Evolutionary conservation across 2,329 filamentous ascomycete species (phyloP).

Genomic region (Beauveria bassiana): DNA sequence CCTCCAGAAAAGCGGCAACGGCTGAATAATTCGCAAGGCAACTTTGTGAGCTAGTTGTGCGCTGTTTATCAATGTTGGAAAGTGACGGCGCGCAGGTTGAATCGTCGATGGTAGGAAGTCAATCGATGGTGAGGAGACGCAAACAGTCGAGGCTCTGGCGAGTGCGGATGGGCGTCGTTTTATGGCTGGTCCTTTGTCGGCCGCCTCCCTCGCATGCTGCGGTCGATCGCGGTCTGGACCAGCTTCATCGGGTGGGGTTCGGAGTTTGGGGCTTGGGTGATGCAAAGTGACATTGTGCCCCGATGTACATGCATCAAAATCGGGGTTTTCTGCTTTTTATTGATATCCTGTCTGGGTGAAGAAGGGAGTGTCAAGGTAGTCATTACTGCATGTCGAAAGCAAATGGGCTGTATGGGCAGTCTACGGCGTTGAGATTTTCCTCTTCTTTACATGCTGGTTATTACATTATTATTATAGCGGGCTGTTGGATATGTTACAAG

Average conservation of each 20-base stretch:
- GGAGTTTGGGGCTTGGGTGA: constrained; percentile 11
- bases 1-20: constrained; percentile 47
- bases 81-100: background rate
- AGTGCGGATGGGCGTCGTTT: constrained; percentile 3
- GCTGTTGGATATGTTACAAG: background rate
- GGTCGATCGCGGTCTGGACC: constrained; percentile 23
- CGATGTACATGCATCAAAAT: background rate
- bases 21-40: constrained; percentile 34
- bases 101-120: no score
- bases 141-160: background rate
- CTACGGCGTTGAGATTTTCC: background rate
- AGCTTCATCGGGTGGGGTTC: constrained; percentile 14
- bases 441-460: background rate
- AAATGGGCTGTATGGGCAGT: background rate
- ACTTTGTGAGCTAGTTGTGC: constrained; percentile 25
- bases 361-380: background rate
- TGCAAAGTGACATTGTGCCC: constrained; percentile 4
- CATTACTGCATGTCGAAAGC: background rate
- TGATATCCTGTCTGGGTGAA: background rate
- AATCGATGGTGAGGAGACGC: background rate
- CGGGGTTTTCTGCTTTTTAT: background rate
- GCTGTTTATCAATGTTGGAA: background rate
- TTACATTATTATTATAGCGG: background rate
- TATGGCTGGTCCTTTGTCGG: constrained; percentile 1
- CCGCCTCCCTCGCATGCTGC: background rate